These are phyloP conservation scores for Neonectria neomacrospora DNA, from an alignment of 2,329 filamentous ascomycete species.

Conservation along the genomic window DNA sequence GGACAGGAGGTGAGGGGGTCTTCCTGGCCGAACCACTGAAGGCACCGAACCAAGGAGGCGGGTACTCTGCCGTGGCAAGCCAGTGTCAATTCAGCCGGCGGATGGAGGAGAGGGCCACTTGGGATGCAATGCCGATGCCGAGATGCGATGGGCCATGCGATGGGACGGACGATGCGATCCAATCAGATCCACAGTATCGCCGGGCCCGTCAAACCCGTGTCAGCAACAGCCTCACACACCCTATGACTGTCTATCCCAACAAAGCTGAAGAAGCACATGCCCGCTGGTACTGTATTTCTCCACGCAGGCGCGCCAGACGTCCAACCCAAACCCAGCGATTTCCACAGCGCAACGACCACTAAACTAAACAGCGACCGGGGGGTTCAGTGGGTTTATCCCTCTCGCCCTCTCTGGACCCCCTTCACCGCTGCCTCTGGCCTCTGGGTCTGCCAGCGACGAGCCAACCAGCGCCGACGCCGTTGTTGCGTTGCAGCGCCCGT, in stretches of 20 bases:
- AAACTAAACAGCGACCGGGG: background rate
- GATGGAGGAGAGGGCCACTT: conserved; percentile 1
- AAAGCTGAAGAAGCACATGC: background rate
- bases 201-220: background rate
- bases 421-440: conserved; percentile 1
- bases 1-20: background rate
- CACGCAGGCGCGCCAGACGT: background rate
- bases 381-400: background rate
- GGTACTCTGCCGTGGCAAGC: conserved; percentile 3
- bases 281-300: background rate
- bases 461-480: conserved; percentile 4
- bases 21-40: conserved; percentile 9
- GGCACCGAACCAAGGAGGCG: conserved; percentile 18
- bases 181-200: conserved; percentile 9
- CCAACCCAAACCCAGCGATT: conserved; percentile 13
- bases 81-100: conserved; percentile 11
- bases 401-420: background rate
- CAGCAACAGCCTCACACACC: conserved; percentile 10
- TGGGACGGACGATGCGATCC: conserved; percentile 1
- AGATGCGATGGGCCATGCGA: conserved; percentile 18
- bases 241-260: no score
- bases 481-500: conserved; percentile 3
- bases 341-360: conserved; percentile 3
- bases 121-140: conserved; percentile 17
- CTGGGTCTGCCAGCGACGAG: background rate